phyloP scores from a whole-genome alignment of 2,329 filamentous ascomycete species.

The Microsporum canis region DNA sequence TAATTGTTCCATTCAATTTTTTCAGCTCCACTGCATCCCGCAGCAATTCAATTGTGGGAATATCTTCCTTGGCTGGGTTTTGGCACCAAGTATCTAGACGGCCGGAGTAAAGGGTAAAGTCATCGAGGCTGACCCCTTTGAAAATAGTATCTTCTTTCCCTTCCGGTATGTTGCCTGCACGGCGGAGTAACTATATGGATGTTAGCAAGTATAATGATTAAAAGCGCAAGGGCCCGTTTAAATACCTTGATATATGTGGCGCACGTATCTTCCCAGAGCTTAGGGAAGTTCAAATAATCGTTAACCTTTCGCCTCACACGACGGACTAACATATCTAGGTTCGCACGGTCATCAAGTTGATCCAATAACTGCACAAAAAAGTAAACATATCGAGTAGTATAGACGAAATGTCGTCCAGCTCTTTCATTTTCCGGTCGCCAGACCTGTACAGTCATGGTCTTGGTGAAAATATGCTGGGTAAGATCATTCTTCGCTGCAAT shows the following conservation, averaged over 20 bases:
- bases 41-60: slow-evolving; percentile 49
- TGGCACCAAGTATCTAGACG: slow-evolving; percentile 50
- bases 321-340: slow-evolving; percentile 65
- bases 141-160: slow-evolving; percentile 40
- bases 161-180: slow-evolving; percentile 45
- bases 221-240: slow-evolving; percentile 1
- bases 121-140: slow-evolving; percentile 52
- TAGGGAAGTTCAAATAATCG: slow-evolving; percentile 55
- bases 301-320: slow-evolving; percentile 70
- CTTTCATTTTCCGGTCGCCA: slow-evolving; percentile 88
- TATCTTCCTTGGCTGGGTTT: slow-evolving; percentile 31
- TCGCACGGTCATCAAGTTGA: slow-evolving; percentile 61
- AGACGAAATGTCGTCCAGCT: slow-evolving; percentile 79
- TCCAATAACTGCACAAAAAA: slow-evolving; percentile 69
- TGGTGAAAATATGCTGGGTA: slow-evolving; percentile 77
- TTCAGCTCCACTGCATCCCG: slow-evolving; percentile 59
- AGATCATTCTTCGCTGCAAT: slow-evolving; percentile 63
- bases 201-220: slow-evolving; percentile 15
- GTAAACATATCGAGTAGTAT: slow-evolving; percentile 73
- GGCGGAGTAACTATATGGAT: slow-evolving; percentile 42
- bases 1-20: slow-evolving; percentile 72
- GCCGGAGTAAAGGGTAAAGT: slow-evolving; percentile 49
- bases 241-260: slow-evolving; percentile 44
- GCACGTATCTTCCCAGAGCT: slow-evolving; percentile 53
- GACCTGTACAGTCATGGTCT: slow-evolving; percentile 87